Percentiles rank a stretch among this genome's conserved stretches.
Conservation (phyloP, 345 rosid genomes). For the Populus davidiana region DNA sequence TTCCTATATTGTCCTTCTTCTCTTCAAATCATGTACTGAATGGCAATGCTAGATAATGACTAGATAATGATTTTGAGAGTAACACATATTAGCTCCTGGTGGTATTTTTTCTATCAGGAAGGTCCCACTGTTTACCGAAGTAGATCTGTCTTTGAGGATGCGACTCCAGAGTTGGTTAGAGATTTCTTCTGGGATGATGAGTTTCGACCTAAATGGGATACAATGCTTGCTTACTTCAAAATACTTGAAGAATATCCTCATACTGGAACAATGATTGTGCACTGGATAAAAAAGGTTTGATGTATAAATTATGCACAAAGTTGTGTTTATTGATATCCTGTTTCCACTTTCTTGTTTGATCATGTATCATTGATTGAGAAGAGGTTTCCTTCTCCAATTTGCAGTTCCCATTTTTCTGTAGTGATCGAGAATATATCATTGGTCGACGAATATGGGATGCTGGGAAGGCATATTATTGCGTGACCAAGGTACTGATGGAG, state of each 20-base stretch:
- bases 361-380: constrained; percentile 5
- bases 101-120: constrained; percentile 47
- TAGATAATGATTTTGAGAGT: not conserved
- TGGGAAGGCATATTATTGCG: constrained; percentile 67
- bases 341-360: not conserved
- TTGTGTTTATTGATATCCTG: not conserved
- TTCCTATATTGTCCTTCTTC: not conserved
- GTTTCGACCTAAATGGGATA: constrained; percentile 92
- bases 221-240: constrained; percentile 74
- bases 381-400: constrained; percentile 14
- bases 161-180: constrained; percentile 77
- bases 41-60: not conserved
- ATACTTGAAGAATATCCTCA: constrained; percentile 67
- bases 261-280: constrained; percentile 69
- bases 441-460: constrained; percentile 93
- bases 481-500: constrained; percentile 72
- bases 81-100: constrained; percentile 16
- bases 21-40: not conserved
- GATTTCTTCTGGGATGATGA: constrained; percentile 99
- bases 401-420: constrained; percentile 96
- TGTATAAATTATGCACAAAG: not conserved
- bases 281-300: constrained; percentile 84
- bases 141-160: constrained; percentile 92
- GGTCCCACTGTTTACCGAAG: constrained; percentile 69
- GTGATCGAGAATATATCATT: constrained; percentile 90